Conservation (phyloP, 371 early-diverging fungal species). For the Mucor lusitanicus region DNA sequence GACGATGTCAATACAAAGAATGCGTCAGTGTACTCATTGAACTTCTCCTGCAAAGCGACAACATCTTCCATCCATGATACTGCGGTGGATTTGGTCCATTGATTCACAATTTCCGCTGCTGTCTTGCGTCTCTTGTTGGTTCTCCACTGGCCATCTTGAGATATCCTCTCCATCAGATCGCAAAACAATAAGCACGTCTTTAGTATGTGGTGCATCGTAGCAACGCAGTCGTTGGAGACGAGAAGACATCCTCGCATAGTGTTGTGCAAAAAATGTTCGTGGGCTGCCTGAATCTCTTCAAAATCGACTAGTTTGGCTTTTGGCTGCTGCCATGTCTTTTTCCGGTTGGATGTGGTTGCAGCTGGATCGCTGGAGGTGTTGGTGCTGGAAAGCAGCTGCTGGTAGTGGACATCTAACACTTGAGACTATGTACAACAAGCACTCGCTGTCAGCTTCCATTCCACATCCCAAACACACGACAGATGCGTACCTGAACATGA, state of each 20-base stretch:
- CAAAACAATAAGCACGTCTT: slow-evolving; percentile 47
- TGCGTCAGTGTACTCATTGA: slow-evolving; percentile 46
- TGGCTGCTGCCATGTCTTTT: slow-evolving; percentile 6
- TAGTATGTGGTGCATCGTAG: slow-evolving; percentile 36
- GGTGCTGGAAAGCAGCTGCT: slow-evolving; percentile 19
- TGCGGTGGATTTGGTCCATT: slow-evolving; percentile 34
- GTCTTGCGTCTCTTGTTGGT: slow-evolving; percentile 30
- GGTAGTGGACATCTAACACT: slow-evolving; percentile 55
- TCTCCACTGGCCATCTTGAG: slow-evolving; percentile 35
- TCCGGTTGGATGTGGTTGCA: background rate
- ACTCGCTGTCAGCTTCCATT: background rate
- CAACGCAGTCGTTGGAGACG: slow-evolving; percentile 33
- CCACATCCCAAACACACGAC: background rate
- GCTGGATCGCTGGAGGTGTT: slow-evolving; percentile 9
- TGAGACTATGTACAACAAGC: slow-evolving; percentile 59
- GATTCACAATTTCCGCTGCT: slow-evolving; percentile 42
- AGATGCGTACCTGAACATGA: slow-evolving; percentile 66
- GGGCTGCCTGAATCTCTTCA: slow-evolving; percentile 60
- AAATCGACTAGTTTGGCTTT: slow-evolving; percentile 45
- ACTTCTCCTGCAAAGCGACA: slow-evolving; percentile 39
- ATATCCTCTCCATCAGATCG: slow-evolving; percentile 29
- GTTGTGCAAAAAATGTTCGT: slow-evolving; percentile 44
- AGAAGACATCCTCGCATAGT: slow-evolving; percentile 59
- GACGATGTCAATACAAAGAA: slow-evolving; percentile 51
- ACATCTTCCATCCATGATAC: slow-evolving; percentile 28